Evolutionary conservation across 257 asterid species (phyloP), one percentile per base, ranked within the genome.

Genomic region (Nicotiana sylvestris): DNA sequence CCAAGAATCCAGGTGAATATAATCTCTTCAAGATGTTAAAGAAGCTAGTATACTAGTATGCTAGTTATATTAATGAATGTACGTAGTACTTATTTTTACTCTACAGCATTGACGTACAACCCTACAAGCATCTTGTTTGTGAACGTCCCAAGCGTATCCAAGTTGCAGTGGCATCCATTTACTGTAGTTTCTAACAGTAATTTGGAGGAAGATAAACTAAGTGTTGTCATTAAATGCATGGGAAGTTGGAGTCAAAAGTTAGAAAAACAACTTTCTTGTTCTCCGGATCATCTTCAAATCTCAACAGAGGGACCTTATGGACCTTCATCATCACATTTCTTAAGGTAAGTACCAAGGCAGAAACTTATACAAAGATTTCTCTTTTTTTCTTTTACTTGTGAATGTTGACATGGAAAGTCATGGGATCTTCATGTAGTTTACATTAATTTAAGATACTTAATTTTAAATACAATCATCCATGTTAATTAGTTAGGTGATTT

Each of bases 291-390:
- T 81, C 88, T 90, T 72, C 80, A 88, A 84, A 89, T 88, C 46
- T 89, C 92, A 1, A 80, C 87, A 1, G 96, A 93, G 81, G 97
- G 96, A 83, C 97, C 97, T 1, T 89, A 91, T 43, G 92, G 89
- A 49, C 92, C 93, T 76, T 46, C 91, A 65, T 87, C 96, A 3
- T 66, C 87, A 33, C 81, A 72, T 80, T 80, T 80, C 49, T 46
- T 80, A 12, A 80, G 84, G 84, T 83, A 58, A 17, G 27, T 18
- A 18, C 65, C 27, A 56, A 56, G 61, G 61, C 3, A 0, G 1
- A 18, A 5, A 58, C 4, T 3, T 58, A 58, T 65, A 10, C 10
- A 8, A 0, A 65, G 21, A 21, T 21, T 21, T 21, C 21, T 21
- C 21, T 21, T 21, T 21, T 21, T 21, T 21, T 21, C 21, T 21